Conservation (phyloP, 1,139 yeast genomes). For the Lodderomyces orthopsilosis region DNA sequence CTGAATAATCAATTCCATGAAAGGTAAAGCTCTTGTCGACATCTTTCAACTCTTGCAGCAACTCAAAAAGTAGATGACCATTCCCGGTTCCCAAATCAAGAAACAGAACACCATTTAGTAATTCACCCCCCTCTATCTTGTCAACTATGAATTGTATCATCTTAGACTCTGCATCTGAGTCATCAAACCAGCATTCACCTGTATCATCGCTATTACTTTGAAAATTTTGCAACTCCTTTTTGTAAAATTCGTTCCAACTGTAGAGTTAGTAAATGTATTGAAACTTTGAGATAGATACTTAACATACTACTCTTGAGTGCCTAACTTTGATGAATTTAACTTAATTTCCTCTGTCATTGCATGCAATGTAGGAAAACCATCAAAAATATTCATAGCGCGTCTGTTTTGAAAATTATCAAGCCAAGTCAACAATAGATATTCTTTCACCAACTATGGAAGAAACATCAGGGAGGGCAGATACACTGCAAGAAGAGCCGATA, state of each 20-base stretch:
- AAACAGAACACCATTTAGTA: conserved; percentile 35
- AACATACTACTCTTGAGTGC: conserved; percentile 71
- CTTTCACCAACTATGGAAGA: neutral
- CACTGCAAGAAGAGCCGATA: conserved; percentile 7
- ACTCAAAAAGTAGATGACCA: conserved; percentile 78
- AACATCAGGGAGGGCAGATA: neutral
- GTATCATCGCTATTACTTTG: conserved; percentile 72
- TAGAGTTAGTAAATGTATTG: neutral
- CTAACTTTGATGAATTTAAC: conserved; percentile 69
- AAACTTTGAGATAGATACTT: neutral
- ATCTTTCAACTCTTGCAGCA: conserved; percentile 51
- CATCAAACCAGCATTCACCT: conserved; percentile 97
- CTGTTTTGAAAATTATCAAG: neutral
- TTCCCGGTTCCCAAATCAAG: conserved; percentile 95
- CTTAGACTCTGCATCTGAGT: conserved; percentile 82
- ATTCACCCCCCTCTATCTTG: conserved; percentile 25
- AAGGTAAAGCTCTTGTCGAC: conserved; percentile 40
- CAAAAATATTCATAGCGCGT: neutral
- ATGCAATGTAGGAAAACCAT: neutral
- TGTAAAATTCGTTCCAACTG: conserved; percentile 86
- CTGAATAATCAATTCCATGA: conserved; percentile 82
- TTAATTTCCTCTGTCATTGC: conserved; percentile 49
- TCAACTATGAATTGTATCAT: conserved; percentile 63
- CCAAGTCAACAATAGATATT: neutral
- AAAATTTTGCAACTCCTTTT: conserved; percentile 68